Evolutionary conservation across 345 rosid genomes (phyloP).

Genomic region (Citrus glauca): DNA sequence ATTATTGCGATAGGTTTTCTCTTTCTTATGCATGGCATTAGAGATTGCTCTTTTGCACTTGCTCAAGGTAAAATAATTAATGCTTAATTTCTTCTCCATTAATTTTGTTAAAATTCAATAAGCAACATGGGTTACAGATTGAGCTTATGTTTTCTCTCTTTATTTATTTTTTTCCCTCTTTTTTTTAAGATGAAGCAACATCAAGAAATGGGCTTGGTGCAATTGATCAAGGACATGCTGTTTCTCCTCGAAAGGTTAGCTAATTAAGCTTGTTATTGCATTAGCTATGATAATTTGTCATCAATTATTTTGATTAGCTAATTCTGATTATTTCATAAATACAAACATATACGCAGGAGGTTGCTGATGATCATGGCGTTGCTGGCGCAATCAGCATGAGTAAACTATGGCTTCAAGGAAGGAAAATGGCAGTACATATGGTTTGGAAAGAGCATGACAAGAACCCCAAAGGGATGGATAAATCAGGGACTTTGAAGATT

Average conservation of each 20-base stretch:
- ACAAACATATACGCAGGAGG: slow-evolving; percentile 19
- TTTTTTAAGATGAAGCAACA: not conserved
- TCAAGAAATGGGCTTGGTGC: not conserved
- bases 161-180: not conserved
- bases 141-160: not conserved
- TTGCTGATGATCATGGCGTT: slow-evolving; percentile 15
- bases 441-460: slow-evolving; percentile 4
- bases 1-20: slow-evolving; percentile 30
- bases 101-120: not conserved
- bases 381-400: not conserved
- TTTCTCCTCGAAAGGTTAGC: slow-evolving; percentile 13
- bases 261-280: not conserved
- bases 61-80: slow-evolving; percentile 29
- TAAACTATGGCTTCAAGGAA: slow-evolving; percentile 24
- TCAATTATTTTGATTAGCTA: not conserved
- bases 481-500: slow-evolving; percentile 15
- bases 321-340: not conserved
- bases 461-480: not conserved
- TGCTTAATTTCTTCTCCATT: not conserved
- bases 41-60: slow-evolving; percentile 16
- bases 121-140: not conserved
- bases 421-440: slow-evolving; percentile 31
- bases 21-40: slow-evolving; percentile 21
- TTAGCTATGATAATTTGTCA: not conserved
- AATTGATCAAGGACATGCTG: not conserved